Evolutionary conservation across 2,329 filamentous ascomycete genomes (phyloP).

Genomic region (Aspergillus uvarum): DNA sequence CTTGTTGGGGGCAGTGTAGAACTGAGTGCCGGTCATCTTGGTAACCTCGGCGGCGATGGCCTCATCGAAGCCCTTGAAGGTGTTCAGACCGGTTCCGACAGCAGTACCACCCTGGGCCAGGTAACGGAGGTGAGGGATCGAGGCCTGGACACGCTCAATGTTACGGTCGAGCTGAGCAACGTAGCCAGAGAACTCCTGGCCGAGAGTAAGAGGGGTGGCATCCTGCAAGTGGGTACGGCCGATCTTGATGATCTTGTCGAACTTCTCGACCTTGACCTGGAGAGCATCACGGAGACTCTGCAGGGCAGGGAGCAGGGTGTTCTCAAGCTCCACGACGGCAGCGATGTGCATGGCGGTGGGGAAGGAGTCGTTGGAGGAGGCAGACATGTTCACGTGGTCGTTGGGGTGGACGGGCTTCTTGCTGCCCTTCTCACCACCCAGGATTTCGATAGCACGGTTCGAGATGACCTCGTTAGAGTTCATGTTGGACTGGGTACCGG

Average conservation of each 20-base stretch:
- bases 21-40: slow-evolving; percentile 89
- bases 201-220: slow-evolving; percentile 90
- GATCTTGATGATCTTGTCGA: slow-evolving; percentile 97
- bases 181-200: slow-evolving; percentile 97
- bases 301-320: slow-evolving; percentile 78
- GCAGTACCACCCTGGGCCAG: slow-evolving; percentile 95
- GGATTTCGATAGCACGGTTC: slow-evolving; percentile 96
- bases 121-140: slow-evolving; percentile 78
- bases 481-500: slow-evolving; percentile 99
- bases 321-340: slow-evolving; percentile 88
- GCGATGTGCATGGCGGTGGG: slow-evolving; percentile 99
- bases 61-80: slow-evolving; percentile 92
- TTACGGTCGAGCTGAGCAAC: slow-evolving; percentile 90
- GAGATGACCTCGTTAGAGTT: slow-evolving; percentile 99
- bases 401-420: slow-evolving; percentile 99
- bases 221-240: slow-evolving; percentile 97
- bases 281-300: slow-evolving; percentile 79
- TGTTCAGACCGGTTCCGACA: slow-evolving; percentile 96
- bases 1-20: slow-evolving; percentile 97
- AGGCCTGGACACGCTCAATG: slow-evolving; percentile 79
- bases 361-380: slow-evolving; percentile 98
- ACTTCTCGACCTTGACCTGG: slow-evolving; percentile 84
- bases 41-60: slow-evolving; percentile 85
- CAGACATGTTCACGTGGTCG: slow-evolving; percentile 99
- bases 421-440: slow-evolving; percentile 88